Percentiles rank a stretch among this genome's conserved stretches.
These are phyloP conservation scores for Trichoderma sp. DNA, from an alignment of 2,329 filamentous ascomycete species.

Conservation along the genomic window DNA sequence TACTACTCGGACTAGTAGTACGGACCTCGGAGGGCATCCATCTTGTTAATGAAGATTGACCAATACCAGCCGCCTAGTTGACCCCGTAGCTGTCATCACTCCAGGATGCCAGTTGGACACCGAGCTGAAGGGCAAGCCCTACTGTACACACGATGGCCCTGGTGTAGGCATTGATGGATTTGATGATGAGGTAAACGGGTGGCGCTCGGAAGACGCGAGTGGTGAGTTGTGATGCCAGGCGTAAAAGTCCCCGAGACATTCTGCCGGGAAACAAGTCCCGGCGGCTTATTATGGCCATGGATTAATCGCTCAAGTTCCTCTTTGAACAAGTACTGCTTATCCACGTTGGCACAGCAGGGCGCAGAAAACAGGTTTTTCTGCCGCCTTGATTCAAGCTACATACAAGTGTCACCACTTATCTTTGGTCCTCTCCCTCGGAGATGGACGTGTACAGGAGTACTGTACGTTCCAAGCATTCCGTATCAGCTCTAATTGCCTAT, in stretches of 20 bases:
- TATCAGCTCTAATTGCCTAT: neutral
- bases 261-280: neutral
- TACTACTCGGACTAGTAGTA: neutral
- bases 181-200: neutral
- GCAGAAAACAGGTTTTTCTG: conserved; percentile 2
- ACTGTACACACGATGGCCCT: neutral
- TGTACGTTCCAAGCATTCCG: neutral
- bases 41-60: neutral
- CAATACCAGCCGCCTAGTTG: neutral
- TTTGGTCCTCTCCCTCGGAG: neutral
- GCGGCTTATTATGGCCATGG: neutral
- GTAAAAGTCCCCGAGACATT: neutral
- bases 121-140: neutral
- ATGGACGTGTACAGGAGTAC: neutral
- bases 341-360: neutral
- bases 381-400: neutral
- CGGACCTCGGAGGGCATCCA: neutral
- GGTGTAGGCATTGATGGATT: neutral
- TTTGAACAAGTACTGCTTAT: too few relatives aligned
- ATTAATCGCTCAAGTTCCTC: neutral
- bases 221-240: neutral
- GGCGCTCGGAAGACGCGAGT: neutral
- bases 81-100: neutral
- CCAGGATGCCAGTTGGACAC: neutral
- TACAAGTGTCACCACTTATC: neutral